These are phyloP conservation scores for Pythium volutum DNA, from an alignment of 352 stramenopile genomes.

Conservation along the genomic window DNA sequence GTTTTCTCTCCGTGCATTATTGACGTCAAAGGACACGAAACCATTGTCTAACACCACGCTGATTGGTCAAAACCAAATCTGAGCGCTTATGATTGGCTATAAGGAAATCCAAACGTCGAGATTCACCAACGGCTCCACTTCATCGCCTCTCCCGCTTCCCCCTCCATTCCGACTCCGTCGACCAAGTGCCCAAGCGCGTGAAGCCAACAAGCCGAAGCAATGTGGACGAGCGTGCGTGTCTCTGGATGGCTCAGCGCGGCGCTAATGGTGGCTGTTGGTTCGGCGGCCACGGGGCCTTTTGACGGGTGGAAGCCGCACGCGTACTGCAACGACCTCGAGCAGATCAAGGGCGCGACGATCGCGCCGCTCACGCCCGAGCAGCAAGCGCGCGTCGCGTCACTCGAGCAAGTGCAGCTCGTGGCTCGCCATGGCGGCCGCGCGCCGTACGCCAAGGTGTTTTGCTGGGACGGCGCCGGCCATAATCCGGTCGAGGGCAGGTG, in stretches of 20 bases:
- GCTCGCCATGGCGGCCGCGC: conserved; percentile 70
- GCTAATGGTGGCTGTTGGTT: conserved; percentile 19
- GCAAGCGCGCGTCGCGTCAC: conserved; percentile 51
- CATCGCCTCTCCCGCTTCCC: background rate
- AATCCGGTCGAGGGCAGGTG: conserved; percentile 76
- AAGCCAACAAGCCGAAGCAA: background rate
- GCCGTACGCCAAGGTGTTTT: conserved; percentile 73
- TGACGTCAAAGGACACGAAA: conserved; percentile 23
- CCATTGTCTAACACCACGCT: conserved; percentile 1
- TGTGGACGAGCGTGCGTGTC: conserved; percentile 15
- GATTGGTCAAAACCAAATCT: conserved; percentile 4
- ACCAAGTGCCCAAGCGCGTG: background rate
- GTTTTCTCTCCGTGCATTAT: too few relatives aligned
- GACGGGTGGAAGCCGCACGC: conserved; percentile 76
- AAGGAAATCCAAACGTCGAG: background rate
- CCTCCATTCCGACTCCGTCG: conserved; percentile 2
- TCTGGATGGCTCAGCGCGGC: conserved; percentile 11
- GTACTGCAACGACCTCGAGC: conserved; percentile 75
- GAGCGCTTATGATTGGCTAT: conserved; percentile 8
- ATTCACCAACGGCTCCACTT: conserved; percentile 16
- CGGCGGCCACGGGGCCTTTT: conserved; percentile 41
- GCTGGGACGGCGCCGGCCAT: conserved; percentile 62
- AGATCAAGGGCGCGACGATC: conserved; percentile 60
- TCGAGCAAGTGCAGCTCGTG: conserved; percentile 84
- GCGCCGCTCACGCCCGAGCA: conserved; percentile 56